Base-by-base conservation (phyloP, 2,329 filamentous ascomycete genomes). In the Ophiostoma angusticollis region DNA sequence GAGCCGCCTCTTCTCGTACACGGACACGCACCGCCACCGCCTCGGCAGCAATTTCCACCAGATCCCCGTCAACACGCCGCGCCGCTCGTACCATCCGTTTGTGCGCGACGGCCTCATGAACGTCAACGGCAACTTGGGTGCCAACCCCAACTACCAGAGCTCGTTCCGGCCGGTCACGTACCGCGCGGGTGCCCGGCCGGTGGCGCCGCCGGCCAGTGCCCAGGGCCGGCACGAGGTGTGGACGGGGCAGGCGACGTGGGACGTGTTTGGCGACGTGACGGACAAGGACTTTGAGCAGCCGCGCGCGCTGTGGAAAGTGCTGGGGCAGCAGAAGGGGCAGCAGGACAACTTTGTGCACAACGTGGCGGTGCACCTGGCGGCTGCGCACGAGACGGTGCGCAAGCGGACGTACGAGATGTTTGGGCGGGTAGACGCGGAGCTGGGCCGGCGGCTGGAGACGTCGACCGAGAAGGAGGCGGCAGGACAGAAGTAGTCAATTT, bases 71-170 rank as follows among this genome's bases (percentile, higher is more conserved):
- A 79, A 78, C 58, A 63, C 63, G 37, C 67, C 72, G 1, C 63
- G 62, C 57, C 62, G 52, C 60, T 63, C 63, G 59, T 67, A 72
- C 65, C 67, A 80, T 49, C 80, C 80, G 46, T 82, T 76, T 65
- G 79, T 84, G 56, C 74, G 81, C 45, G 80, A 85, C 51, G 82
- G 82, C 13, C 53, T 56, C 43, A 85, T 84, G 78, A 71, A 76
- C 41, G 64, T 74, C 52, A 80, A 84, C 58, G 63, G 63, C 40
- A 78, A 78, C 59, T 74, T 76, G 49, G 73, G 72, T 37, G 61
- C 62, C 18, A 69, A 75, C 51, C 70, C 72, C 9, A 73, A 72
- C 57, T 79, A 78, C 50, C 61, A 64, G 16, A 67, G 63, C 28
- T 65, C 64, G 19, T 70, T 65, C 56, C 63, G 65, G 16, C 50